Evolutionary conservation across 2,329 filamentous ascomycete genomes (phyloP).

Genomic region (Botrytis galanthina): DNA sequence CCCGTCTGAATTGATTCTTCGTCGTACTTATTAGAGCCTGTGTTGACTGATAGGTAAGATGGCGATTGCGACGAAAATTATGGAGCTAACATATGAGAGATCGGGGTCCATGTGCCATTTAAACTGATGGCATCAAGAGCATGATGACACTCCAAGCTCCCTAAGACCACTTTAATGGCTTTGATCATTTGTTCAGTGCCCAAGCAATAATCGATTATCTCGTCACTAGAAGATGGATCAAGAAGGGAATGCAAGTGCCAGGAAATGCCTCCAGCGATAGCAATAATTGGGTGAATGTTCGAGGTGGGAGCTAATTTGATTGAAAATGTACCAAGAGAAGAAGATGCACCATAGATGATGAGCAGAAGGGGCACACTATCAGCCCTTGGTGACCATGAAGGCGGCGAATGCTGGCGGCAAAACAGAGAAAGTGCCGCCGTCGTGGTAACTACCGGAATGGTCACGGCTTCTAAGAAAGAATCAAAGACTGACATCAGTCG

Average conservation of each 20-base stretch:
- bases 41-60: not conserved
- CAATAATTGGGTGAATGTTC: conserved; percentile 58
- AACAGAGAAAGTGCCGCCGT: conserved; percentile 44
- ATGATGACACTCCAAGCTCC: conserved; percentile 22
- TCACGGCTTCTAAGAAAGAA: conserved; percentile 38
- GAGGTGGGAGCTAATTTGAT: conserved; percentile 39
- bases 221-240: conserved; percentile 39
- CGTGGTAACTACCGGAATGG: conserved; percentile 43
- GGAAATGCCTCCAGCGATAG: conserved; percentile 50
- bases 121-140: conserved; percentile 30
- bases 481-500: conserved; percentile 42
- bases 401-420: conserved; percentile 39
- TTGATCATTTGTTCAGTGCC: conserved; percentile 43
- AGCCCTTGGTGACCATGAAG: conserved; percentile 39
- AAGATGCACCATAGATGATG: conserved; percentile 51
- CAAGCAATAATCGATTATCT: conserved; percentile 54
- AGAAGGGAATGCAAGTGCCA: conserved; percentile 48
- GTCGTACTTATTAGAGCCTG: conserved; percentile 7
- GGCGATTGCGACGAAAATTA: not conserved
- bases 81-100: not conserved
- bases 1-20: not conserved
- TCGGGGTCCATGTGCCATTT: conserved; percentile 15
- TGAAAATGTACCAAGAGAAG: conserved; percentile 55
- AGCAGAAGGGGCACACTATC: conserved; percentile 34
- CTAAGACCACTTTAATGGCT: conserved; percentile 20